These are phyloP conservation scores for Cenchrus americanus DNA, from an alignment of 176 grass and related monocot species.

Conservation along the genomic window DNA sequence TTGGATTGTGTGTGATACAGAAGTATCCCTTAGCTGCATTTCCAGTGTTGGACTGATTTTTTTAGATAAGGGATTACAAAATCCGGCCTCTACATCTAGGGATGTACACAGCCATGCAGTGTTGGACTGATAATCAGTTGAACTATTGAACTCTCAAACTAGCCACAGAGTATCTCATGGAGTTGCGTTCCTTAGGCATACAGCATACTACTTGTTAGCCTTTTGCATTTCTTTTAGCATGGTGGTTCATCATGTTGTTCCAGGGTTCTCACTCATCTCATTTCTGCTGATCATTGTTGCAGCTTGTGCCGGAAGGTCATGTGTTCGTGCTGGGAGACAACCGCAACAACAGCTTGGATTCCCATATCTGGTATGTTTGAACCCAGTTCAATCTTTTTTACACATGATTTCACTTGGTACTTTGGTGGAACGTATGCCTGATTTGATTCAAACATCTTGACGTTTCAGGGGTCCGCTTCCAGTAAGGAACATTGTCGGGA, in stretches of 20 bases:
- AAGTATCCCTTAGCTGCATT: constrained; percentile 12
- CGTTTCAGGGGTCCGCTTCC: constrained; percentile 84
- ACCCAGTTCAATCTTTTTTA: neutral
- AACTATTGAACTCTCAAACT: neutral
- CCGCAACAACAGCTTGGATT: constrained; percentile 92
- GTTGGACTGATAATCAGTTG: neutral
- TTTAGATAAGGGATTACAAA: too few species aligned
- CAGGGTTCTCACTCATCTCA: neutral
- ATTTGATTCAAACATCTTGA: neutral
- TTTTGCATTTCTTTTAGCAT: neutral
- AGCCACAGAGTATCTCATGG: neutral
- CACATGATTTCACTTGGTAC: neutral
- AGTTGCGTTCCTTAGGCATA: neutral
- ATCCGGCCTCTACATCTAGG: too few species aligned
- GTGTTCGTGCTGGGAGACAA: constrained; percentile 98
- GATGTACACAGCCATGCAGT: too few species aligned
- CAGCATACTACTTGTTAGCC: neutral
- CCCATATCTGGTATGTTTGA: constrained; percentile 79
- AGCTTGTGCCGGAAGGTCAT: constrained; percentile 76
- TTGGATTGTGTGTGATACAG: neutral
- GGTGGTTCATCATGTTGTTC: neutral
- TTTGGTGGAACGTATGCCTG: neutral
- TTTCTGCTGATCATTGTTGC: constrained; percentile 5
- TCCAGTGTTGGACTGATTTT: too few species aligned
- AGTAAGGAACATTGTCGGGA: constrained; percentile 82